Base-by-base conservation (phyloP, 768 basidiomycete genomes). In the Naganishia vaughanmartiniae region DNA sequence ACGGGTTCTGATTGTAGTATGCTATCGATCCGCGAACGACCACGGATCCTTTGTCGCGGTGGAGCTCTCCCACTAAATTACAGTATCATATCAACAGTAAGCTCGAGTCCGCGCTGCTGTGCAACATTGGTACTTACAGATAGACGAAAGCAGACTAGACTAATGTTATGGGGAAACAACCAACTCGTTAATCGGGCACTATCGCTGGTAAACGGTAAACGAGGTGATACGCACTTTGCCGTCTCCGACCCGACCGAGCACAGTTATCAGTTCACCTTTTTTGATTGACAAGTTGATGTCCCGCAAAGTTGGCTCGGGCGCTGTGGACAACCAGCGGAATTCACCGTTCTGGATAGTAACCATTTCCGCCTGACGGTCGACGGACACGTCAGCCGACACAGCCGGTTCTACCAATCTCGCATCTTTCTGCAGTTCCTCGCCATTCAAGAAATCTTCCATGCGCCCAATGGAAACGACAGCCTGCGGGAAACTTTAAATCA, bases 241-340 rank as follows among this genome's bases (percentile, higher is more conserved):
- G 46, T 88, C 87, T 11, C 93, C 94, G 28, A 97, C 93, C 26
- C 91, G 88, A 19, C 95, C 95, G 21, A 95, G 85, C 9, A 97
- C 82, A 2, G 89, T 92, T 0, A 93, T 84, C 6, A 97, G 81
- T 74, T 96, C 90, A 9, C 94, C 93, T 78, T 92, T 94, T 65
- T 84, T 86, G 1, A 90, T 87, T 0, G 84, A 84, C 26, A 98
- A 74, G 74, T 88, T 87, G 74, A 97, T 89, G 65, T 87, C 88
- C 77, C 91, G 89, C 11, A 98, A 84, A 0, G 88, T 88, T 0
- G 91, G 87, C 51, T 86, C 83, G 9, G 80, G 69, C 17, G 48
- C 39, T 7, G 76, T 68, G 17, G 70, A 66, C 1, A 74, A 72
- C 95, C 95, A 98, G 21, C 84, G 82, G 80, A 98, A 97, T 72